phyloP scores from a whole-genome alignment of 2,329 filamentous ascomycete species.

The Beauveria brongniartii region DNA sequence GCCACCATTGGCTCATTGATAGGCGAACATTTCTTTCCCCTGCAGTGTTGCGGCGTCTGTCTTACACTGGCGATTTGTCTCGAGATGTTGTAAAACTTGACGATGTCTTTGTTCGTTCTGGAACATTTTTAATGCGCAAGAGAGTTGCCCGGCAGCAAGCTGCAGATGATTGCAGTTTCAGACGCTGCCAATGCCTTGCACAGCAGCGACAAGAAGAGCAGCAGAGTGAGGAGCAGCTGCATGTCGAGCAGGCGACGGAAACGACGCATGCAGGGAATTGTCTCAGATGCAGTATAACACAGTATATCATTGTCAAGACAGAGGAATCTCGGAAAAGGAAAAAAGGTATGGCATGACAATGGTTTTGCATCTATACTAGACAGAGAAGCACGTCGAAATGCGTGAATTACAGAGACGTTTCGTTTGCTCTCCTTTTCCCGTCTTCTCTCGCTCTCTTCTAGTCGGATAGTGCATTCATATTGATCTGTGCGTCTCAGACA shows the following conservation, averaged over 20 bases:
- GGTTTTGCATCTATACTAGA: too few relatives aligned
- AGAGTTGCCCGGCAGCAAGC: neutral
- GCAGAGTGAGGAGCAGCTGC: neutral
- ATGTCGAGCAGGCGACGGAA: neutral
- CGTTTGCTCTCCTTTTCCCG: neutral
- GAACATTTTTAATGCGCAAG: neutral
- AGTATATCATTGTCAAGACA: neutral
- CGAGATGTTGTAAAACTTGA: neutral
- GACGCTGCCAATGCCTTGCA: neutral
- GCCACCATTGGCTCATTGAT: neutral
- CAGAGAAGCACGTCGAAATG: too few relatives aligned
- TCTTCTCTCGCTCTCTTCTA: neutral
- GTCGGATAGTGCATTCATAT: neutral
- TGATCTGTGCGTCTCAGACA: neutral
- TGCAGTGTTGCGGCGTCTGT: neutral
- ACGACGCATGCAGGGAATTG: slow-evolving; percentile 5
- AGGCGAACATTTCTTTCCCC: neutral
- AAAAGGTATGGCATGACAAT: too few relatives aligned
- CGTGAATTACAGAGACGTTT: neutral
- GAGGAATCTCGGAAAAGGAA: neutral
- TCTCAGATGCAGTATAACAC: slow-evolving; percentile 3
- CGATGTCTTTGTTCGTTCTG: neutral
- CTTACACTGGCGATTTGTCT: neutral
- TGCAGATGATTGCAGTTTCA: slow-evolving; percentile 3
- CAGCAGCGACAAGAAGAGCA: neutral